phyloP scores from a whole-genome alignment of 1,139 yeast genomes.

The Lodderomyces metapsilosis region DNA sequence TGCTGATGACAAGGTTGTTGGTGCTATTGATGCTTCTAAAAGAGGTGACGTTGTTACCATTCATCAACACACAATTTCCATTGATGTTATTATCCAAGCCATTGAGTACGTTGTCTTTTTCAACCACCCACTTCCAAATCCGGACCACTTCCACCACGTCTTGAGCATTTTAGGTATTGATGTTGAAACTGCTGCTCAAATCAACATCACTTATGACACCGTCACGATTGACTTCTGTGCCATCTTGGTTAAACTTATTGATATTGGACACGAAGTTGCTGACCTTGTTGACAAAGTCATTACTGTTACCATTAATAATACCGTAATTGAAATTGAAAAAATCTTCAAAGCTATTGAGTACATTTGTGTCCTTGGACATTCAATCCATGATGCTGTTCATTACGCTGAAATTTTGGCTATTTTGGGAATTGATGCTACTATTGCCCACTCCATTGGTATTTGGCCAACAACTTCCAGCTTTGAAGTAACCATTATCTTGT shows the following conservation, averaged over 20 bases:
- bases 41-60: constrained; percentile 4
- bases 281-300: constrained; percentile 4
- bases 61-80: not conserved
- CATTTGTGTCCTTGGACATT: not conserved
- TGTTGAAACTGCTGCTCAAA: not conserved
- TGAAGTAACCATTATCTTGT: not conserved
- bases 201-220: not conserved
- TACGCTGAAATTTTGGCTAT: not conserved
- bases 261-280: not conserved
- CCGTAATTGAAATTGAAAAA: constrained; percentile 6
- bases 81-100: constrained; percentile 3
- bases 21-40: constrained; percentile 5
- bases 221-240: not conserved
- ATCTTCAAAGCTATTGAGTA: not conserved
- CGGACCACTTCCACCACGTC: not conserved
- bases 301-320: constrained; percentile 8
- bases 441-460: not conserved
- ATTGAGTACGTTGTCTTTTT: constrained; percentile 3
- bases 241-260: not conserved
- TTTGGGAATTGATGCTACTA: not conserved
- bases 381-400: not conserved
- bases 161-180: constrained; percentile 1
- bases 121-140: constrained; percentile 1
- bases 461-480: not conserved
- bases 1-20: not conserved